Base-by-base conservation (phyloP, 192 early-diverging fungal species). In the Coemansia sp. region DNA sequence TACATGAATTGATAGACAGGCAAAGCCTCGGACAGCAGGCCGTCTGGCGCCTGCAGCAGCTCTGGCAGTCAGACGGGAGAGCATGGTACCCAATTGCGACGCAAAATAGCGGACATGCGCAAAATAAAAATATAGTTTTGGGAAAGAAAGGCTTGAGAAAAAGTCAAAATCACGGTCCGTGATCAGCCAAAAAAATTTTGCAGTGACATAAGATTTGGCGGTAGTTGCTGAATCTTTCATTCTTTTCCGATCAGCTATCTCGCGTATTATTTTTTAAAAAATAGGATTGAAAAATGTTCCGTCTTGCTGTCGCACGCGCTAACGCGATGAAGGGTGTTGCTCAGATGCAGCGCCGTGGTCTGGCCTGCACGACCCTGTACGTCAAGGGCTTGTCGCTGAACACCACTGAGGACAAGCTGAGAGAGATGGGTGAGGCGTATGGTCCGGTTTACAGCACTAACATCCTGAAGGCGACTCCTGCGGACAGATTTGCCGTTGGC, bases 1-100 rank as follows among this genome's bases (percentile, higher is more conserved):
- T 49, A 79, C 70, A 17, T 62, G 60, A 15, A 79, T 67, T 15
- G 76, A 62, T 25, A 73, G 48, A 24, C 76, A 72, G n/a, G 76
- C 76, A 63, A 79, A 57, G 19, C 24, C 52, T 38, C 66, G 66
- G 12, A 27, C 50, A 7, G 48, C 27, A 14, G 10, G 29, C 21
- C 60, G 29, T 23, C 10, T 27, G 60, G 27, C 32, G 11, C 12
- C n/a, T 14, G 60, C 60, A 11, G 29, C 48, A 37, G 27, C 60
- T 51, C 15, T 37, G 49, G 48, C 27, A 21, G 25, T 38, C 48
- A 62, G 47, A 22, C 48, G 12, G 35, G 57, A 37, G 48, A n/a
- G 47, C 60, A 62, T 62, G 24, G 27, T 32, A 15, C 48, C 29
- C 45, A 24, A 29, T 48, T 12, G 43, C 43, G 43, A 45, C 43